Conservation (phyloP, 2,329 filamentous ascomycete genomes). For the Trichophyton rubrum region DNA sequence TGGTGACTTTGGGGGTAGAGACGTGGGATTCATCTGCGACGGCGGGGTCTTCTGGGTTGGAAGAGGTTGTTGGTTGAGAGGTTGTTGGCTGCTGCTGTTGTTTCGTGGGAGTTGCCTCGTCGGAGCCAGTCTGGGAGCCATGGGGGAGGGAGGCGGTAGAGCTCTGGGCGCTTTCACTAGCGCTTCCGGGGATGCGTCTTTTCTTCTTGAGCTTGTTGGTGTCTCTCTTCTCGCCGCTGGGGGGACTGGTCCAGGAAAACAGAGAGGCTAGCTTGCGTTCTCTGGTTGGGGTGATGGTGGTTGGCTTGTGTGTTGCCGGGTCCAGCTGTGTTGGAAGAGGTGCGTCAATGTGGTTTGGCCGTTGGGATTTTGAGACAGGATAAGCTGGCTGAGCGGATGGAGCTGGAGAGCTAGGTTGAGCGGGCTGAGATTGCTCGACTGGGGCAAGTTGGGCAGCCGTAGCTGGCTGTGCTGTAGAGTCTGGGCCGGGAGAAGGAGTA, state of each 20-base stretch:
- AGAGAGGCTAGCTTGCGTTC: constrained; percentile 58
- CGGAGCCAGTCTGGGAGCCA: constrained; percentile 19
- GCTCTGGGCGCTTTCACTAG: constrained; percentile 80
- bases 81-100: constrained; percentile 3
- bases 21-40: constrained; percentile 21
- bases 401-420: not conserved
- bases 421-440: not conserved
- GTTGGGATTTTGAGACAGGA: not conserved
- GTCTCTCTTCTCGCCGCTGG: constrained; percentile 44
- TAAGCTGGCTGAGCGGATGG: not conserved
- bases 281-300: constrained; percentile 44
- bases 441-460: not conserved
- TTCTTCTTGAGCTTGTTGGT: constrained; percentile 92
- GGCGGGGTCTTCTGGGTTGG: not conserved
- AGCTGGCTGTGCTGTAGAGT: not conserved
- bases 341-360: not conserved
- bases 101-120: constrained; percentile 34
- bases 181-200: constrained; percentile 55
- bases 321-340: not conserved
- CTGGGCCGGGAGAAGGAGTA: too few relatives aligned
- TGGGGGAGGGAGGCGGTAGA: constrained; percentile 64
- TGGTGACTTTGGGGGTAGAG: constrained; percentile 25
- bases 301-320: constrained; percentile 13
- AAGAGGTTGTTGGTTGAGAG: constrained; percentile 15
- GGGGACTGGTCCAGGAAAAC: constrained; percentile 55